Evolutionary conservation across 2,329 filamentous ascomycete genomes (phyloP).

Genomic region (Beauveria sp.): DNA sequence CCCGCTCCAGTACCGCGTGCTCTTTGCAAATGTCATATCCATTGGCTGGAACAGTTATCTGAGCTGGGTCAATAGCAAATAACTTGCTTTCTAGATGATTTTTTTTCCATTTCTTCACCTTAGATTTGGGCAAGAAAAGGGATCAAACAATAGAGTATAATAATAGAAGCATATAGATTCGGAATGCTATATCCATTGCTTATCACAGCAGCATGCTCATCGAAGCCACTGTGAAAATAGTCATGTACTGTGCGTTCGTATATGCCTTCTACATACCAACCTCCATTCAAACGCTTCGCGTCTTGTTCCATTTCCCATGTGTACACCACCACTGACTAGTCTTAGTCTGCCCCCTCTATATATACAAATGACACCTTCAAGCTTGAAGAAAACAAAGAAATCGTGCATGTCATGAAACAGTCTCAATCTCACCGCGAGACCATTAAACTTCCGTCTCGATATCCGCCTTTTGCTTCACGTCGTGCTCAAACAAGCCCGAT

Average conservation of each 20-base stretch:
- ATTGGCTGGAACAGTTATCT: slow-evolving; percentile 60
- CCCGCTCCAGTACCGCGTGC: slow-evolving; percentile 71
- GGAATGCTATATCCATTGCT: neutral
- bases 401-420: neutral
- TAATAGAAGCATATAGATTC: slow-evolving; percentile 8
- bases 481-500: slow-evolving; percentile 49
- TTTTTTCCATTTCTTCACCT: neutral
- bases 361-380: neutral
- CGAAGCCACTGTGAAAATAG: neutral
- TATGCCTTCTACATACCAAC: neutral
- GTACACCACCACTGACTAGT: neutral
- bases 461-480: slow-evolving; percentile 42
- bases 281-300: neutral
- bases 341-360: neutral
- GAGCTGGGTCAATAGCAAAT: slow-evolving; percentile 51
- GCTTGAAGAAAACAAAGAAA: neutral
- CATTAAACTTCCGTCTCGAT: slow-evolving; percentile 61
- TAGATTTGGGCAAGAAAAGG: too few species aligned
- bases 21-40: slow-evolving; percentile 78
- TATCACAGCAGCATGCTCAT: neutral
- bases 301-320: neutral
- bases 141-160: neutral
- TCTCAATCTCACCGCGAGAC: too few species aligned
- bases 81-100: neutral
- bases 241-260: neutral